Evolutionary conservation across 129 eudicot genomes (phyloP), one percentile per base, ranked within the genome.

Genomic region (Kitagawia praeruptora): DNA sequence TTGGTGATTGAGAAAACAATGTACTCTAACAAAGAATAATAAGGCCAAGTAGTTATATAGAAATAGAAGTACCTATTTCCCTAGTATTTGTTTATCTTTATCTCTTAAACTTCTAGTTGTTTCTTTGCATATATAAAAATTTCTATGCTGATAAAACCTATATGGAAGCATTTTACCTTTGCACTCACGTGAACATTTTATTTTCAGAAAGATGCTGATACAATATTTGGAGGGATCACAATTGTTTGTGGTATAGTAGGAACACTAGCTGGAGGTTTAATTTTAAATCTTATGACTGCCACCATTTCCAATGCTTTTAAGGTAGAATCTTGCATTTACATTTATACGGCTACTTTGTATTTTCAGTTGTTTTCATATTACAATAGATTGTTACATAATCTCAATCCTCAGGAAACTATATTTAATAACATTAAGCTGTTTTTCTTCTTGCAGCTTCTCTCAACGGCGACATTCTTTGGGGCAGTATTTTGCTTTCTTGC

Each of bases 261-360:
- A 77, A 87, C 98, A 49, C 7, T 95, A 37, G 96, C 91, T 10
- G 98, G 98, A 69, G 92, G 97, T 81, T 77, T 81, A 67, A 69
- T 89, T 41, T 87, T 95, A 49, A 97, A 95, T 85, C 84, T 66
- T 21, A 86, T 95, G 87, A 83, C 82, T 47, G 85, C 97, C 45
- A 92, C 98, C 37, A 83, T 95, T 69, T 81, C 96, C 73, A 95
- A 95, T 83, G 98, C 98, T 38, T 95, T 95, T 85, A 95, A 95
- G 97, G 98, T 92, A 87, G 51, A 63, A 41, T 37, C 49, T 73
- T 44, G 25, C 61, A 3, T 46, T 71, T 46, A 41, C 31, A 74
- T 11, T 10, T 74, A 4, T 45, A 23, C 2, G n/a, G 27, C 47
- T 16, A 12, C 40, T 69, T 69, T 15, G 41, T 10, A 34, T 28